phyloP scores from a whole-genome alignment of 352 stramenopile species.

The Globisporangium alternatum region DNA sequence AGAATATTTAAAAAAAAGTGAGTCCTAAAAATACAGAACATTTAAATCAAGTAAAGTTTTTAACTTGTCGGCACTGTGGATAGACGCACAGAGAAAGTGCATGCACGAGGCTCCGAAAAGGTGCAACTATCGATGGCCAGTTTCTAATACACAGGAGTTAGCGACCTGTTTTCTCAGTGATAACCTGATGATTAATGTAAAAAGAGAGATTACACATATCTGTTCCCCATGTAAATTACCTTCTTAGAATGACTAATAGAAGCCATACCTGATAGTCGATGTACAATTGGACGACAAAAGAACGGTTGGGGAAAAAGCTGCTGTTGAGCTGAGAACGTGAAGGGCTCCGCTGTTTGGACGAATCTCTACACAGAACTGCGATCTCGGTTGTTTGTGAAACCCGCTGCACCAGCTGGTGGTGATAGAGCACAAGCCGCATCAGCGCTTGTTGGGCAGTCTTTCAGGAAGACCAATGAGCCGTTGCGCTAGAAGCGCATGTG shows the following conservation, averaged over 20 bases:
- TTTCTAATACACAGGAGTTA: constrained; percentile 4
- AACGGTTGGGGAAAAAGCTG: constrained; percentile 3
- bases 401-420: not conserved
- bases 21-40: no score
- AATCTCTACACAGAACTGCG: no score
- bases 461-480: no score
- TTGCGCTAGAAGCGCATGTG: no score
- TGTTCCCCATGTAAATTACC: not conserved
- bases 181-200: not conserved
- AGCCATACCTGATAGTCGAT: not conserved
- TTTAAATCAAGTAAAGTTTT: no score
- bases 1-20: no score
- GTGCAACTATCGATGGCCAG: not conserved
- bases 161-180: not conserved
- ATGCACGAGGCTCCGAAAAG: not conserved
- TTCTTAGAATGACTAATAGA: not conserved
- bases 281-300: not conserved
- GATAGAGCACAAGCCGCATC: not conserved
- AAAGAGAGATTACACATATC: not conserved
- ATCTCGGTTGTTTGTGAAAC: not conserved
- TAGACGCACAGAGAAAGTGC: not conserved
- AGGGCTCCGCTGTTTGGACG: no score
- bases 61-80: no score
- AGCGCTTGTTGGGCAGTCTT: no score
- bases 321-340: not conserved